phyloP scores from a whole-genome alignment of 164 flowering plant species.

The Liquidambar formosana region DNA sequence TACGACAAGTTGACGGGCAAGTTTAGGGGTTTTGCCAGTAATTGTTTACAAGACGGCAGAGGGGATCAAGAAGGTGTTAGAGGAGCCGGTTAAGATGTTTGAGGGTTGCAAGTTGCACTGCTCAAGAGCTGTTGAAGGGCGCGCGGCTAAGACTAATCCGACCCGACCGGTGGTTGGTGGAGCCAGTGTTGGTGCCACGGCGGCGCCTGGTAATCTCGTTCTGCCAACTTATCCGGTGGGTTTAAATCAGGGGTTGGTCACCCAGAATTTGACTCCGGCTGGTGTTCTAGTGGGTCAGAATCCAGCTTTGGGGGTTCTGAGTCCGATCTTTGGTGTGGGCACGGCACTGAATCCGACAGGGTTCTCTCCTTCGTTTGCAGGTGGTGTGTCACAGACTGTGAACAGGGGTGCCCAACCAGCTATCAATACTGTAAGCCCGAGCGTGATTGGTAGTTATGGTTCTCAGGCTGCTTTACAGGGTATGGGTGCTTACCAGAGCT shows the following conservation, averaged over 20 bases:
- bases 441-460: slow-evolving; percentile 41
- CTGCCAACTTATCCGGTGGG: slow-evolving; percentile 17
- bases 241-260: slow-evolving; percentile 27
- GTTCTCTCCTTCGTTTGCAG: slow-evolving; percentile 12
- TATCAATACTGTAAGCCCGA: slow-evolving; percentile 39
- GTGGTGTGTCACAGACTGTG: slow-evolving; percentile 25
- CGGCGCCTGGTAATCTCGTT: not conserved
- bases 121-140: slow-evolving; percentile 29
- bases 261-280: slow-evolving; percentile 3
- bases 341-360: slow-evolving; percentile 8
- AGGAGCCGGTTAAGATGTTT: slow-evolving; percentile 41
- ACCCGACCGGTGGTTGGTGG: slow-evolving; percentile 1
- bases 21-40: slow-evolving; percentile 39
- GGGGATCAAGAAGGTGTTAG: slow-evolving; percentile 38
- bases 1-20: slow-evolving; percentile 34
- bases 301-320: slow-evolving; percentile 22
- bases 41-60: slow-evolving; percentile 40
- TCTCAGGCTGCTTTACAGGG: slow-evolving; percentile 49
- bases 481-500: slow-evolving; percentile 37
- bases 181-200: slow-evolving; percentile 6
- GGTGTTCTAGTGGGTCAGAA: slow-evolving; percentile 28
- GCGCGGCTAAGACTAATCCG: not conserved
- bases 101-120: slow-evolving; percentile 38
- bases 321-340: slow-evolving; percentile 12
- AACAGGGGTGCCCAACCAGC: slow-evolving; percentile 24